Evolutionary conservation across 108 stramenopile genomes (phyloP), one percentile per base, ranked within the genome.

Genomic region (Cyclotella distinguenda): DNA sequence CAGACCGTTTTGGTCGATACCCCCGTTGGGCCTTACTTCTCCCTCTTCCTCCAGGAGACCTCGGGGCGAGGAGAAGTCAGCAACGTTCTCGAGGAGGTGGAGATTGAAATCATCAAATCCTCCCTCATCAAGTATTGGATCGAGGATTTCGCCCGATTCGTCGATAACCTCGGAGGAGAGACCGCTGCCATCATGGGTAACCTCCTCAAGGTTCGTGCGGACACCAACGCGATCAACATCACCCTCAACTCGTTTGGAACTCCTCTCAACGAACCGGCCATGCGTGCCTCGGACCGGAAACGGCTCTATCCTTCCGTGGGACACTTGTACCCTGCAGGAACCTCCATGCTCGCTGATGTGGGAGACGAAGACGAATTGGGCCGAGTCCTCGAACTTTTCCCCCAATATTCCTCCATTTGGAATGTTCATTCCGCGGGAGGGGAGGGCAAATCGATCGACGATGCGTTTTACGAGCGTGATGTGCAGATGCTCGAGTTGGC

Each of bases 101-200:
- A 97, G 72, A 95, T 98, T 61, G 97, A 97, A 84, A 97, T 97
- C 74, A 95, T 99, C 81, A 97, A 98, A 84, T 95, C 96, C 57
- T 94, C 95, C 31, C 82, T 98, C 54, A 91, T 96, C 84, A 97
- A 97, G 81, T 94, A 95, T 57, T 99, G 97, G 88, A 78, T 99
- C 49, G 99, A 99, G 68, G 97, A 98, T 68, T 99, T 99, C 67
- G 68, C 85, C 69, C 62, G 68, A 23, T 97, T 88, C 76, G 90
- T 88, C 61, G 60, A 79, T 34, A 67, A 78, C 16, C 64, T 97
- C 47, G 97, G 95, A 8, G 99, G 99, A 27, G 97, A 97, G 36
- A 98, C 97, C 23, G 91, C 94, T 34, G 66, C 70, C 11, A 85
- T 97, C 67, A 99, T 99, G 99, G 86, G 96, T 13, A 94, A 95